phyloP scores from a whole-genome alignment of 148 eudicot genomes.

The Persicaria tinctoria region DNA sequence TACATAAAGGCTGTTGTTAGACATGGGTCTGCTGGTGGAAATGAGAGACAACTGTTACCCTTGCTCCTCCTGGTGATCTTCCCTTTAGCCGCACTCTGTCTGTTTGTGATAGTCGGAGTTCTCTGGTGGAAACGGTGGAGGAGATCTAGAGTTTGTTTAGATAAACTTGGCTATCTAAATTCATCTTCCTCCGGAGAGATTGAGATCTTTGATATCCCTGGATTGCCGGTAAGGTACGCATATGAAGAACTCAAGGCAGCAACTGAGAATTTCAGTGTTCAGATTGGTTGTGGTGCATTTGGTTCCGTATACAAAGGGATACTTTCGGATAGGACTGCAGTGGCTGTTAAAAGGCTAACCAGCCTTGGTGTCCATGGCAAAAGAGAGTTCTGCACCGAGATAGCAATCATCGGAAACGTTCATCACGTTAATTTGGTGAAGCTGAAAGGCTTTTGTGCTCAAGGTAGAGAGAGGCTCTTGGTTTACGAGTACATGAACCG shows the following conservation, averaged over 20 bases:
- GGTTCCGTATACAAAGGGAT: constrained; percentile 68
- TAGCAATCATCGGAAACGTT: constrained; percentile 69
- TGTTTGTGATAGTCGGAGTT: constrained; percentile 28
- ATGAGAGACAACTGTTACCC: constrained; percentile 22
- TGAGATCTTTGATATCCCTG: constrained; percentile 63
- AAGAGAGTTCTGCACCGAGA: constrained; percentile 73
- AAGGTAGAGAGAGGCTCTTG: constrained; percentile 50
- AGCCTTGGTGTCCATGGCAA: constrained; percentile 55
- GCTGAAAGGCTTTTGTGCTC: constrained; percentile 69
- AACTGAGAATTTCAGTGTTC: constrained; percentile 51
- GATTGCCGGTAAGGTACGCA: constrained; percentile 56
- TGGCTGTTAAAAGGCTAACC: constrained; percentile 75
- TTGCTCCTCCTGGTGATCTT: constrained; percentile 43
- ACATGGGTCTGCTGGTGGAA: background rate
- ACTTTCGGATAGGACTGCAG: constrained; percentile 43
- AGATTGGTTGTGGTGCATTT: constrained; percentile 80
- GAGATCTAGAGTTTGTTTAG: constrained; percentile 13
- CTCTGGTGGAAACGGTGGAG: constrained; percentile 41
- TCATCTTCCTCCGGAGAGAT: constrained; percentile 38
- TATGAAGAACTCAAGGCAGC: constrained; percentile 52
- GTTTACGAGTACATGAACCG: constrained; percentile 88
- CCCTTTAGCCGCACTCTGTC: constrained; percentile 33
- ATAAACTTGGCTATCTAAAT: constrained; percentile 14
- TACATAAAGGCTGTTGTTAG: constrained; percentile 37
- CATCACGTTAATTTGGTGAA: constrained; percentile 79